phyloP scores from a whole-genome alignment of 495 filamentous ascomycete species.

The Penicillium malachiteum region DNA sequence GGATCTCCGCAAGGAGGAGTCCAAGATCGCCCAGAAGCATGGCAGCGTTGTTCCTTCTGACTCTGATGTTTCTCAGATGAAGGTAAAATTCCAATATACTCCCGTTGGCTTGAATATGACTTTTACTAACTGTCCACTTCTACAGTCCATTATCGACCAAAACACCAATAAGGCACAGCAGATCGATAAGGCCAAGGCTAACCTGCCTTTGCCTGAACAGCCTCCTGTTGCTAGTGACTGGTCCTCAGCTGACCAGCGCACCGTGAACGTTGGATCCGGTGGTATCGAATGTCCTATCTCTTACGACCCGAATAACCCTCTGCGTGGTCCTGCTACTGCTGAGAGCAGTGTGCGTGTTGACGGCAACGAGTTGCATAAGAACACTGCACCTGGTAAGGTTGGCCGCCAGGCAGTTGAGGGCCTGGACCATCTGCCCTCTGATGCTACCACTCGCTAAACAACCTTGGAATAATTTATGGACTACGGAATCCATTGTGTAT shows the following conservation, averaged over 20 bases:
- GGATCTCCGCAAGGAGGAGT: slow-evolving; percentile 53
- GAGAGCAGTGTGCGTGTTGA: slow-evolving; percentile 55
- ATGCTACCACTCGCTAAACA: slow-evolving; percentile 41
- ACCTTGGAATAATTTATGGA: slow-evolving; percentile 12
- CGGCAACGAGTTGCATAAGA: slow-evolving; percentile 39
- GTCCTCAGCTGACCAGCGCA: slow-evolving; percentile 67
- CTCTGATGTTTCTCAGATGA: slow-evolving; percentile 49
- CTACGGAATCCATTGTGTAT: slow-evolving; percentile 16
- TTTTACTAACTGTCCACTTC: background rate
- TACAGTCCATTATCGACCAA: slow-evolving; percentile 48
- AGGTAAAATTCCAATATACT: slow-evolving; percentile 25
- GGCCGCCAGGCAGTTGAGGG: slow-evolving; percentile 57
- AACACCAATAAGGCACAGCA: slow-evolving; percentile 57
- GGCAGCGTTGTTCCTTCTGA: slow-evolving; percentile 43
- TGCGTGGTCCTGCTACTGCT: slow-evolving; percentile 63
- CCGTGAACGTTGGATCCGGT: slow-evolving; percentile 67
- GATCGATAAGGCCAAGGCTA: slow-evolving; percentile 63
- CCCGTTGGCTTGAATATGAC: background rate
- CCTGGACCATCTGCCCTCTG: slow-evolving; percentile 48
- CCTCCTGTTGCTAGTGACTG: slow-evolving; percentile 73
- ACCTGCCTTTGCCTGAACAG: slow-evolving; percentile 76
- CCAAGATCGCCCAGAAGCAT: slow-evolving; percentile 39
- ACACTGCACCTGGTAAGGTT: slow-evolving; percentile 42
- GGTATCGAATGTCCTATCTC: slow-evolving; percentile 52
- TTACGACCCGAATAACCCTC: slow-evolving; percentile 50